Percentiles rank a stretch among this genome's conserved stretches.
phyloP scores from a whole-genome alignment of 768 basidiomycete species.

The Phanerochaete sordida region DNA sequence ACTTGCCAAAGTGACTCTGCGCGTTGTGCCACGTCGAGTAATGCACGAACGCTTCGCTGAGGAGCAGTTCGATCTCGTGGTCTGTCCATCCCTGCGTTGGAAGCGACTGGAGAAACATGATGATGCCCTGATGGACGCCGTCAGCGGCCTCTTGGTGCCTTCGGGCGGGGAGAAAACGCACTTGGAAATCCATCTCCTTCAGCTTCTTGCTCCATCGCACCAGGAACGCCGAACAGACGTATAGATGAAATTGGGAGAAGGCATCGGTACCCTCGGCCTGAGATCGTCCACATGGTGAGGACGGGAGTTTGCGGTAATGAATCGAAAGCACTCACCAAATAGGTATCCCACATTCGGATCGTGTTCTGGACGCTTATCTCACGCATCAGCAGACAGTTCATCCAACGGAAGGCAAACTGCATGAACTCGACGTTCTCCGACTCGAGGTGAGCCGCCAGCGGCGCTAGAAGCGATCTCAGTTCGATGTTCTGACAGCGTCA shows the following conservation, averaged over 20 bases:
- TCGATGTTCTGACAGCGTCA: not conserved
- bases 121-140: slow-evolving; percentile 71
- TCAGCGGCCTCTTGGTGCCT: not conserved
- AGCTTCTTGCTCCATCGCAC: slow-evolving; percentile 94
- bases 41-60: slow-evolving; percentile 94
- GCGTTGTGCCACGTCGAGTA: slow-evolving; percentile 93
- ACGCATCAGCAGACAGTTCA: slow-evolving; percentile 98
- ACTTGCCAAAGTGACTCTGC: slow-evolving; percentile 72
- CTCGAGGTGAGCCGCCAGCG: slow-evolving; percentile 83
- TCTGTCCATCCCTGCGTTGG: slow-evolving; percentile 95
- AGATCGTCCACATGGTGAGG: not conserved
- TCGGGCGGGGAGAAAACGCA: slow-evolving; percentile 29
- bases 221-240: slow-evolving; percentile 96
- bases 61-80: slow-evolving; percentile 91
- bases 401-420: slow-evolving; percentile 99
- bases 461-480: slow-evolving; percentile 43
- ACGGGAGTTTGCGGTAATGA: not conserved
- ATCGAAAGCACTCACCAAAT: slow-evolving; percentile 55
- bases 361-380: slow-evolving; percentile 97
- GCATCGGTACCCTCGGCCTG: slow-evolving; percentile 97
- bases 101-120: slow-evolving; percentile 95
- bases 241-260: slow-evolving; percentile 97
- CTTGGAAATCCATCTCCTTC: slow-evolving; percentile 98
- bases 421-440: slow-evolving; percentile 96
- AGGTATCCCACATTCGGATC: slow-evolving; percentile 99